A percentile compares a stretch with the other conserved stretches of the same genome.
phyloP scores from a whole-genome alignment of 2,329 filamentous ascomycete species.

The Nothopassalora personata region DNA sequence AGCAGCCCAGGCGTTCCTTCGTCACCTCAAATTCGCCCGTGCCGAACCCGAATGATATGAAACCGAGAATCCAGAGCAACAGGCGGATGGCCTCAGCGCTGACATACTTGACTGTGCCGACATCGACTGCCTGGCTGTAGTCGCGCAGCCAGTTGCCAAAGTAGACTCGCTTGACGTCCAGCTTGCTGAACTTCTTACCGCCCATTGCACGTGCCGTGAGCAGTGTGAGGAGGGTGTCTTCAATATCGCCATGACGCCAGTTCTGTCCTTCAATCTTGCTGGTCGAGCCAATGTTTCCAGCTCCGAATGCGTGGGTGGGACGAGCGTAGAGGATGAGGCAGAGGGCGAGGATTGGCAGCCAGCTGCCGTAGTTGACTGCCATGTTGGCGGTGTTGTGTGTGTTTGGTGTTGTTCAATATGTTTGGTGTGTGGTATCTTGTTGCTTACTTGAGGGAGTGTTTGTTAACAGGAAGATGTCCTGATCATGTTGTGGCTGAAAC shows the following conservation, averaged over 20 bases:
- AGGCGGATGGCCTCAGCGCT: conserved; percentile 51
- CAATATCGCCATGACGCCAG: conserved; percentile 51
- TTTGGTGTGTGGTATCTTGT: neutral
- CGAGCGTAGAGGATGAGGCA: conserved; percentile 23
- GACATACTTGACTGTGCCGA: conserved; percentile 49
- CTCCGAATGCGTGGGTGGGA: conserved; percentile 38
- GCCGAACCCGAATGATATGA: conserved; percentile 54
- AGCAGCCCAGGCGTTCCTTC: conserved; percentile 46
- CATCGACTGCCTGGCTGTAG: conserved; percentile 52
- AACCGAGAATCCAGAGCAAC: conserved; percentile 51
- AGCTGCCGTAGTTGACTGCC: conserved; percentile 19
- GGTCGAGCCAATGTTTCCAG: conserved; percentile 76
- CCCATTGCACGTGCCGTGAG: conserved; percentile 55
- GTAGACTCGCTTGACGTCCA: conserved; percentile 46
- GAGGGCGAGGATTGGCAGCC: conserved; percentile 20
- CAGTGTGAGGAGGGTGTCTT: conserved; percentile 50
- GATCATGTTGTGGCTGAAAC: too few species aligned
- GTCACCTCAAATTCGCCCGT: conserved; percentile 55
- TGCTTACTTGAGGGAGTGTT: neutral
- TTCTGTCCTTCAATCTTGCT: conserved; percentile 51
- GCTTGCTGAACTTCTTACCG: conserved; percentile 80
- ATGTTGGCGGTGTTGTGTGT: conserved; percentile 9
- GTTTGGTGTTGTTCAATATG: neutral
- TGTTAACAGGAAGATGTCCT: neutral
- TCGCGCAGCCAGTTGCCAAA: conserved; percentile 46